Evolutionary conservation across 768 basidiomycete species (phyloP).

Genomic region (Lactarius sp.): DNA sequence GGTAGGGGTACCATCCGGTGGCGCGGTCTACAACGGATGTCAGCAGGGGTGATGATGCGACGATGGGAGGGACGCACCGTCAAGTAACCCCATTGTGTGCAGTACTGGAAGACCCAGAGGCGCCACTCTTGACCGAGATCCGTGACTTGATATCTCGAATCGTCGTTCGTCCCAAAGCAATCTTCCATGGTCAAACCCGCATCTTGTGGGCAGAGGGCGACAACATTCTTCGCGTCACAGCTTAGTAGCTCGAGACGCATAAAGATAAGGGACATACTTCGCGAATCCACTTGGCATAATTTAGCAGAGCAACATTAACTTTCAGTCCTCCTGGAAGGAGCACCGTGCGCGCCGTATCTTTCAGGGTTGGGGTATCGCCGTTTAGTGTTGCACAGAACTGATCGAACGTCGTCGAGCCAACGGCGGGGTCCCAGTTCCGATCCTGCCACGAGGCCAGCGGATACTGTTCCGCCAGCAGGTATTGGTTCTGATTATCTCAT

Average conservation of each 20-base stretch:
- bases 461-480: conserved; percentile 32
- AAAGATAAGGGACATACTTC: conserved; percentile 41
- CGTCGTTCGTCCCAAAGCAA: conserved; percentile 87
- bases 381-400: conserved; percentile 57
- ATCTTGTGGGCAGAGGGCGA: conserved; percentile 30
- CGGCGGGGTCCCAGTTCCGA: conserved; percentile 80
- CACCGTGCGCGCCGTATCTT: conserved; percentile 1
- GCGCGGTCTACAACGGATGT: conserved; percentile 50
- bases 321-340: conserved; percentile 20
- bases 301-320: conserved; percentile 56
- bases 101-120: conserved; percentile 86
- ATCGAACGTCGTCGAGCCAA: conserved; percentile 56
- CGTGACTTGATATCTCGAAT: conserved; percentile 52
- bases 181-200: conserved; percentile 44
- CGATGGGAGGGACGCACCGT: conserved; percentile 41
- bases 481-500: neutral
- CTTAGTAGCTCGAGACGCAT: neutral
- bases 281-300: conserved; percentile 76
- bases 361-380: conserved; percentile 9
- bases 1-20: conserved; percentile 60
- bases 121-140: conserved; percentile 77
- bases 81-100: conserved; percentile 96
- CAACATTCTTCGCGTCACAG: conserved; percentile 15
- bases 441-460: conserved; percentile 77
- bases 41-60: no score